Conservation (phyloP, 148 eudicot genomes). For the Vaccinium myrtillus region DNA sequence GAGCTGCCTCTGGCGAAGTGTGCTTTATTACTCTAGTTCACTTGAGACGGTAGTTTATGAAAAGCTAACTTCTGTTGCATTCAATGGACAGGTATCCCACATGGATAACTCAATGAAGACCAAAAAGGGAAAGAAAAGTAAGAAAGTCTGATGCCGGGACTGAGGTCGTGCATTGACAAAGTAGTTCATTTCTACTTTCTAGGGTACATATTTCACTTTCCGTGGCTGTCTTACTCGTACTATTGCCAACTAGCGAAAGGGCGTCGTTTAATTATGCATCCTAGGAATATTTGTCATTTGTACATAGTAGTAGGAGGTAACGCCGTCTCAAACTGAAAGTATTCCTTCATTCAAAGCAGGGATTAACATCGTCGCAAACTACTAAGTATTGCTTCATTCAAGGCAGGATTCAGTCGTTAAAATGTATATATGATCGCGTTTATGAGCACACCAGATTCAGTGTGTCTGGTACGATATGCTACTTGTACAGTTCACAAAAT, state of each 20-base stretch:
- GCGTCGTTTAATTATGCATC: background rate
- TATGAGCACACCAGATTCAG: background rate
- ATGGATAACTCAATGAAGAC: constrained; percentile 41
- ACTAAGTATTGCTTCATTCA: background rate
- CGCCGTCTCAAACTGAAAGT: background rate
- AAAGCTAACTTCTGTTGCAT: background rate
- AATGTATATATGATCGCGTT: background rate
- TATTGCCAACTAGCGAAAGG: background rate
- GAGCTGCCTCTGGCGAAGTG: constrained; percentile 17
- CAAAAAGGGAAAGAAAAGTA: constrained; percentile 25
- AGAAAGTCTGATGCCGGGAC: constrained; percentile 21
- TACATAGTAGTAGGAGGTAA: background rate
- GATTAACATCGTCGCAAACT: background rate
- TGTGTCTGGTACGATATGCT: background rate
- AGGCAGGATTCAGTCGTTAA: background rate
- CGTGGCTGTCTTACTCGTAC: background rate
- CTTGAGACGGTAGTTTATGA: background rate
- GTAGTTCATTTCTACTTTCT: background rate
- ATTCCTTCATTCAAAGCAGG: background rate
- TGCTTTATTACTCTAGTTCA: background rate
- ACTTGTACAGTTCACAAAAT: background rate
- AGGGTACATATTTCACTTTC: background rate
- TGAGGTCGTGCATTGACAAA: background rate
- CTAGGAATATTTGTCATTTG: background rate
- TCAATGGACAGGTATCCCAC: constrained; percentile 46